Evolutionary conservation across 1,284 basidiomycete genomes (phyloP).

Genomic region (Moesziomyces antarcticus): DNA sequence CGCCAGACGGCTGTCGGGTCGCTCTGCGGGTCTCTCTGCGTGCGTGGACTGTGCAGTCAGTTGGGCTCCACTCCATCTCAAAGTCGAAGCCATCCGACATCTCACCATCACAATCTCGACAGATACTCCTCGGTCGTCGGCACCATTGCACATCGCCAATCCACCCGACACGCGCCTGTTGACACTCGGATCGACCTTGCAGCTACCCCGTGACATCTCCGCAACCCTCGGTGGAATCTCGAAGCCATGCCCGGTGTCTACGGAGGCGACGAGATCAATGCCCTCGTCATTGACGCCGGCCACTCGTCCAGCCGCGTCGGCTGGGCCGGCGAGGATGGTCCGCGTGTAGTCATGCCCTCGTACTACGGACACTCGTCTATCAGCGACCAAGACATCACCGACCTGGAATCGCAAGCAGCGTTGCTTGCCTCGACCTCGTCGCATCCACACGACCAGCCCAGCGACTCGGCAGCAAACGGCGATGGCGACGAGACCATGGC

Average conservation of each 20-base stretch:
- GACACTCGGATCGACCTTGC: too few relatives aligned
- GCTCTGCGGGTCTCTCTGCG: too few relatives aligned
- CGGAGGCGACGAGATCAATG: slow-evolving; percentile 84
- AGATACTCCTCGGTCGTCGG: too few relatives aligned
- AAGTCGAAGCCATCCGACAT: too few relatives aligned
- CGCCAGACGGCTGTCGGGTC: too few relatives aligned
- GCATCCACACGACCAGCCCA: slow-evolving; percentile 12
- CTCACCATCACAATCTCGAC: too few relatives aligned
- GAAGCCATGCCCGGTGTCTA: slow-evolving; percentile 64
- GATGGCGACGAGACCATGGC: slow-evolving; percentile 36
- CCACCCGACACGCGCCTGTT: too few relatives aligned
- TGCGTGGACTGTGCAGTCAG: too few relatives aligned
- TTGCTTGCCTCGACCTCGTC: slow-evolving; percentile 7
- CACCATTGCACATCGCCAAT: too few relatives aligned
- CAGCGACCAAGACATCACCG: slow-evolving; percentile 66
- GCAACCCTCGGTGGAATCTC: too few relatives aligned
- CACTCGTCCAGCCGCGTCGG: slow-evolving; percentile 89
- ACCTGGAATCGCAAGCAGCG: slow-evolving; percentile 41
- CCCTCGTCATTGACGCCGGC: slow-evolving; percentile 94
- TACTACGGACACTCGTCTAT: slow-evolving; percentile 80
- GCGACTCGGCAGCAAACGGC: slow-evolving; percentile 12
- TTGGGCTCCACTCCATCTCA: too few relatives aligned
- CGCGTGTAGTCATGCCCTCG: slow-evolving; percentile 89
- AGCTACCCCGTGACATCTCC: too few relatives aligned
- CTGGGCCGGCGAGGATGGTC: slow-evolving; percentile 91